Evolutionary conservation across 164 flowering plant species (phyloP), one percentile per base, ranked within the genome.

Genomic region (Vitis amurensis): DNA sequence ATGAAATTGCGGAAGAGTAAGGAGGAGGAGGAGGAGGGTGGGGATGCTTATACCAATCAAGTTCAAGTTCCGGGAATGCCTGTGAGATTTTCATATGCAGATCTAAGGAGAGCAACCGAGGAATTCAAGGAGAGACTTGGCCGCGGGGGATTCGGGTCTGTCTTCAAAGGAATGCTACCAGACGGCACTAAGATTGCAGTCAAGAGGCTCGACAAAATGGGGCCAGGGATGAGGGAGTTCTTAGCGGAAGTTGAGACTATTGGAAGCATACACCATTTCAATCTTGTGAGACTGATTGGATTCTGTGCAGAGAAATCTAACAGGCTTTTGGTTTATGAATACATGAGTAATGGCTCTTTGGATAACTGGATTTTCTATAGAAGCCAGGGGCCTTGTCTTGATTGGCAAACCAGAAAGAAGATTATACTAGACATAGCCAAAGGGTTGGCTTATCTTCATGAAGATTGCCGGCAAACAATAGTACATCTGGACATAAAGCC

Each of bases 361-460:
- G 63, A 59, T 30, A 59, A 59, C 4, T 37, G 44, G 44, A 37
- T 37, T 37, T 37, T 37, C 44, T 37, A 3, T 37, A 0, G 44
- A 37, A 37, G 44, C 44, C 44, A 37, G 44, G 44, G 44, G 44
- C 44, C 4, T 13, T 37, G 44, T 37, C 44, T 37, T 37, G 7
- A 37, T 4, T 37, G 44, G 44, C 44, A 37, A 37, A 3, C 44
- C 44, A 59, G 63, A 12, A 59, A 59, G 47, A 59, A 59, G 47
- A 59, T 59, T 29, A 30, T 59, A 10, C 47, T 59, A 11, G 63
- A 59, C 47, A 30, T 59, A 29, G 63, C 63, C 47, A 59, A 59
- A 23, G 63, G 63, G 63, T 12, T 59, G 63, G 63, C 63, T 59
- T 59, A 59, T 59, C 63, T 59, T 27, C 63, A 59, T 17, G 63